A percentile compares a stretch with the other conserved stretches of the same genome.
These are phyloP conservation scores for Ceratocystis huliohia DNA, from an alignment of 2,329 filamentous ascomycete species.

Conservation along the genomic window DNA sequence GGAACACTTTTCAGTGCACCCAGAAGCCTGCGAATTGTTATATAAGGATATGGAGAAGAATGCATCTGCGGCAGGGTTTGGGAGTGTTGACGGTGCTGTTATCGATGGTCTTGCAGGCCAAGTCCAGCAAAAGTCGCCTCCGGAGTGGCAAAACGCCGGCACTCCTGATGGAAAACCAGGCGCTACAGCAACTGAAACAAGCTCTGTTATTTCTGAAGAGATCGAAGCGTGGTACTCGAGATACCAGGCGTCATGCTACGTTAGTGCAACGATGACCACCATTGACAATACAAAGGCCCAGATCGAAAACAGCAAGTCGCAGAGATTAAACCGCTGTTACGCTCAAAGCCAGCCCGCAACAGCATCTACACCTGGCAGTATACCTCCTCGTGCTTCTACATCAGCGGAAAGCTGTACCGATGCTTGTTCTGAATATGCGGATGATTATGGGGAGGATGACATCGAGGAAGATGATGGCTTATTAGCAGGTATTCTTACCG, in stretches of 20 bases:
- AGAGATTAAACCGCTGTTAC: slow-evolving; percentile 17
- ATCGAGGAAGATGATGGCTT: slow-evolving; percentile 61
- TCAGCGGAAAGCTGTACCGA: slow-evolving; percentile 16
- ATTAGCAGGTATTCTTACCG: slow-evolving; percentile 72
- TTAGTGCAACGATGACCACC: slow-evolving; percentile 37
- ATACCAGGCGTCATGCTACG: slow-evolving; percentile 10
- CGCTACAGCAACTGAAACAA: slow-evolving; percentile 10
- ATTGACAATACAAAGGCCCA: slow-evolving; percentile 49
- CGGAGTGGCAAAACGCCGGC: slow-evolving; percentile 26
- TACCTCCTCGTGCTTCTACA: not conserved
- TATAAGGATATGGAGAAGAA: slow-evolving; percentile 39
- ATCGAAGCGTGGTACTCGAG: slow-evolving; percentile 49
- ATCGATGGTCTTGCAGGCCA: slow-evolving; percentile 38
- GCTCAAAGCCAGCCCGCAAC: slow-evolving; percentile 10
- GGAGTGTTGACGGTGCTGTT: slow-evolving; percentile 28
- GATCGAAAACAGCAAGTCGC: slow-evolving; percentile 43
- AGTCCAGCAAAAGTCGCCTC: slow-evolving; percentile 44
- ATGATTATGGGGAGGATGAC: slow-evolving; percentile 44
- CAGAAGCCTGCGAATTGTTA: slow-evolving; percentile 42
- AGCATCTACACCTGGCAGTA: slow-evolving; percentile 8
- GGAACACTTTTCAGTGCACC: slow-evolving; percentile 47
- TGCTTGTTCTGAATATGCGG: slow-evolving; percentile 22
- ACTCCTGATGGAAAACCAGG: slow-evolving; percentile 22
- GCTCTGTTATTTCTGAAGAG: slow-evolving; percentile 42
- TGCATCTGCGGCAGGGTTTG: slow-evolving; percentile 33